phyloP scores from a whole-genome alignment of 352 stramenopile genomes.

The Thalassiosira exigua region DNA sequence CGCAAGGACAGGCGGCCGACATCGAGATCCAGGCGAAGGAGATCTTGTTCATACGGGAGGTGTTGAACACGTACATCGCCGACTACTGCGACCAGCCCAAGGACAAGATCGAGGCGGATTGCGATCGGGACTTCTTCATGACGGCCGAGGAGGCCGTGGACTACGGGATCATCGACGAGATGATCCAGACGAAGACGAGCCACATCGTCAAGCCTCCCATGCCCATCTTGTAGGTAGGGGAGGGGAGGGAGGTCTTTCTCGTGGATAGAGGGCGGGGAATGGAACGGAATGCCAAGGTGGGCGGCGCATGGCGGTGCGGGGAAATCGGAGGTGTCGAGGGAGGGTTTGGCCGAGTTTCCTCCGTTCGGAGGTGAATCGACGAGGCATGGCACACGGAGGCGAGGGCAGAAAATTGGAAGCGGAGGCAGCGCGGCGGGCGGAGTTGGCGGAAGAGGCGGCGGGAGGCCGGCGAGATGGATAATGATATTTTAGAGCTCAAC shows the following conservation, averaged over 20 bases:
- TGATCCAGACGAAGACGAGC: conserved; percentile 88
- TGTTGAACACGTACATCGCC: conserved; percentile 87
- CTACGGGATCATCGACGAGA: conserved; percentile 89
- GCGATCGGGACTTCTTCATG: conserved; percentile 90
- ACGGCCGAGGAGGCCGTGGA: conserved; percentile 86
- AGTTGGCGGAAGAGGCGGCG: too few relatives aligned
- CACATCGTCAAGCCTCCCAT: too few relatives aligned
- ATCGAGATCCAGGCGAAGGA: conserved; percentile 89
- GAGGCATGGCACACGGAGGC: too few relatives aligned
- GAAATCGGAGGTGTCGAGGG: neutral
- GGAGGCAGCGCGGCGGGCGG: too few relatives aligned
- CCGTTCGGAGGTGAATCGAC: too few relatives aligned
- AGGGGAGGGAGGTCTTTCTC: too few relatives aligned
- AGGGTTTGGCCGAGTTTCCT: too few relatives aligned
- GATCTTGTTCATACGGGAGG: conserved; percentile 87
- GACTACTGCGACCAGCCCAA: conserved; percentile 87
- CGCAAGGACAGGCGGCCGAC: conserved; percentile 88
- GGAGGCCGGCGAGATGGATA: too few relatives aligned
- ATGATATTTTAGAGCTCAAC: too few relatives aligned
- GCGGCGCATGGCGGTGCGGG: too few relatives aligned
- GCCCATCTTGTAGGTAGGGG: too few relatives aligned
- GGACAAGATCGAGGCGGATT: conserved; percentile 88
- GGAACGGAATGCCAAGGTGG: neutral
- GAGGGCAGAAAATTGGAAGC: too few relatives aligned
- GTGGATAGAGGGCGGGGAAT: neutral